Percentiles rank a stretch among this genome's conserved stretches.
These are phyloP conservation scores for Collybia sordida DNA, from an alignment of 768 basidiomycete species.

Conservation along the genomic window DNA sequence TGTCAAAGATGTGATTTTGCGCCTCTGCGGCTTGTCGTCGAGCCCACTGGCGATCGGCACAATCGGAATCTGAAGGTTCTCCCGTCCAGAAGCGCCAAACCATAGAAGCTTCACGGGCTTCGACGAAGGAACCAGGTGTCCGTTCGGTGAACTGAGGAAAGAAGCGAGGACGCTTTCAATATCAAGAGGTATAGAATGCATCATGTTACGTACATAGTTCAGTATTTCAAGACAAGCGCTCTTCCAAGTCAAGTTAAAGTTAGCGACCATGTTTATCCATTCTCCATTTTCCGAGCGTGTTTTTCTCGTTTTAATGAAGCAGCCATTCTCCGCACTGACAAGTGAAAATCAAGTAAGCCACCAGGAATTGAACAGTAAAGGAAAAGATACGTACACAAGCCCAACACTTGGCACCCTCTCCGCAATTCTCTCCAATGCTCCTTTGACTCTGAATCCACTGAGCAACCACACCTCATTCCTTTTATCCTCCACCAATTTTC, in stretches of 20 bases:
- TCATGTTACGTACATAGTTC: conserved; percentile 65
- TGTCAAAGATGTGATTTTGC: conserved; percentile 90
- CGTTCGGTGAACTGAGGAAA: conserved; percentile 78
- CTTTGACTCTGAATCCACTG: conserved; percentile 68
- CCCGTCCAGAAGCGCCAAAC: conserved; percentile 87
- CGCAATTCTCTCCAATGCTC: conserved; percentile 62
- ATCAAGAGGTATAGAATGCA: neutral
- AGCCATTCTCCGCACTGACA: conserved; percentile 80
- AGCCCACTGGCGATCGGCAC: conserved; percentile 75
- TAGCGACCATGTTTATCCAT: conserved; percentile 83
- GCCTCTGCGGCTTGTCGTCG: conserved; percentile 86
- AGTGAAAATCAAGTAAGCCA: neutral
- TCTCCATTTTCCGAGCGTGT: conserved; percentile 21
- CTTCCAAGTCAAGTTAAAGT: conserved; percentile 83
- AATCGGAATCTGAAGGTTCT: conserved; percentile 25
- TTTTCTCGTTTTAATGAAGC: conserved; percentile 65
- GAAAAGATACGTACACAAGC: conserved; percentile 57
- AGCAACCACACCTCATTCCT: conserved; percentile 82
- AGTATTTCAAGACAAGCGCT: conserved; percentile 77
- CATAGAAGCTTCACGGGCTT: conserved; percentile 79
- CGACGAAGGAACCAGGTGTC: conserved; percentile 82
- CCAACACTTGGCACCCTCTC: conserved; percentile 66
- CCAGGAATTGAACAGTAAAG: neutral
- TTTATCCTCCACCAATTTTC: conserved; percentile 57
- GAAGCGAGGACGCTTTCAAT: neutral